Conservation (phyloP, 2,329 filamentous ascomycete genomes). For the Epichloe festucae region DNA sequence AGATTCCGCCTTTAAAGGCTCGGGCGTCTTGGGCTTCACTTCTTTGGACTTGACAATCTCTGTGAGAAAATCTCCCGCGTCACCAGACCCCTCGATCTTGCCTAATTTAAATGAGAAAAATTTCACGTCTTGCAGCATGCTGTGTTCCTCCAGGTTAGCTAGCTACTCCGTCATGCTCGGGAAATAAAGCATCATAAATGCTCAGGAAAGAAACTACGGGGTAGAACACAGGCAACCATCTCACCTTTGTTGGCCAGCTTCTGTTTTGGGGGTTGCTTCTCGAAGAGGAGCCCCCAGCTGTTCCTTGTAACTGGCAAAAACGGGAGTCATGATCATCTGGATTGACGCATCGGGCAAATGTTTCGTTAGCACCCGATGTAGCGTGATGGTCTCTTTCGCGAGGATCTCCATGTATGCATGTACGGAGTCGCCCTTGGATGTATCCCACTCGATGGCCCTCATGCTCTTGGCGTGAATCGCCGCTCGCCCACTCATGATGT, state of each 20-base stretch:
- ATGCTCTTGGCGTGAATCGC: slow-evolving; percentile 61
- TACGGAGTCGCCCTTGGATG: slow-evolving; percentile 25
- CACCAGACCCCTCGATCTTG: slow-evolving; percentile 63
- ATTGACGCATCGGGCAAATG: slow-evolving; percentile 68
- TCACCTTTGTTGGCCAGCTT: slow-evolving; percentile 59
- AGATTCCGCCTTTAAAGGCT: slow-evolving; percentile 6
- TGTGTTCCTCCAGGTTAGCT: slow-evolving; percentile 19
- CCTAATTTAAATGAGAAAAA: slow-evolving; percentile 57
- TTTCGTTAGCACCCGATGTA: slow-evolving; percentile 73
- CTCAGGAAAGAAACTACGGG: background rate
- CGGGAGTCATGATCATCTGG: slow-evolving; percentile 70
- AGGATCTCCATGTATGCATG: slow-evolving; percentile 78
- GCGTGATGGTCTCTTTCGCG: slow-evolving; percentile 70
- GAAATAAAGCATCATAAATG: background rate
- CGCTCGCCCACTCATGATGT: slow-evolving; percentile 77
- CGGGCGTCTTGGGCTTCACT: slow-evolving; percentile 16
- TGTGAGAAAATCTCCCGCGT: slow-evolving; percentile 57
- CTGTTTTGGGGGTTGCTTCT: slow-evolving; percentile 51
- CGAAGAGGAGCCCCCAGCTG: slow-evolving; percentile 62
- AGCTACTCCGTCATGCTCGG: background rate
- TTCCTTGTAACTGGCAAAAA: slow-evolving; percentile 65
- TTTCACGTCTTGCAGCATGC: slow-evolving; percentile 65
- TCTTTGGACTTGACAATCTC: slow-evolving; percentile 51
- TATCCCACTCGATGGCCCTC: slow-evolving; percentile 63
- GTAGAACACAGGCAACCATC: slow-evolving; percentile 13